These are phyloP conservation scores for Pezicula radicicola DNA, from an alignment of 2,329 filamentous ascomycete species.

Conservation along the genomic window DNA sequence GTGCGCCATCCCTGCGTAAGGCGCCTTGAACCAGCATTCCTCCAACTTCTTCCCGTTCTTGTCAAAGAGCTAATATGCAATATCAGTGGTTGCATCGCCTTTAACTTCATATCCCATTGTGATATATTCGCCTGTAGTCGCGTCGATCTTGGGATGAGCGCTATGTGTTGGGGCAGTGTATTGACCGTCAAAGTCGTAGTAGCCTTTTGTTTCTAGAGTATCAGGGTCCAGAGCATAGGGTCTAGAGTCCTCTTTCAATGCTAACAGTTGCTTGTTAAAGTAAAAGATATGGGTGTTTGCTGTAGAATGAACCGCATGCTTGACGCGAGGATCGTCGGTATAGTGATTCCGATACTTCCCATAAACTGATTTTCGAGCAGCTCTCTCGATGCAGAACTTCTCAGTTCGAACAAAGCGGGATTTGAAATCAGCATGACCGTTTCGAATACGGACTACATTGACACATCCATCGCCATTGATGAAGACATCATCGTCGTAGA, in stretches of 20 bases:
- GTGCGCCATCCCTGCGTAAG: conserved; percentile 48
- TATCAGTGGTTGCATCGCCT: conserved; percentile 37
- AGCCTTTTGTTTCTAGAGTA: conserved; percentile 41
- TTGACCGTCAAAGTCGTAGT: conserved; percentile 47
- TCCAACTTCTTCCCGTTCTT: conserved; percentile 38
- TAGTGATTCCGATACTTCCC: conserved; percentile 26
- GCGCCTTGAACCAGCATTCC: conserved; percentile 43
- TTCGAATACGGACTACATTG: conserved; percentile 36
- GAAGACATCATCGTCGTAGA: conserved; percentile 45
- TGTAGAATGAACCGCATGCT: conserved; percentile 50
- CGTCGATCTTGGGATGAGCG: conserved; percentile 48
- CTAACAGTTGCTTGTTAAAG: conserved; percentile 50
- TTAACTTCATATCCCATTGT: conserved; percentile 46
- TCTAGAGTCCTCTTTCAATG: conserved; percentile 48
- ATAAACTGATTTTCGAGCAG: conserved; percentile 22
- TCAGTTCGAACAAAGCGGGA: conserved; percentile 41
- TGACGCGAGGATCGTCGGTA: conserved; percentile 51
- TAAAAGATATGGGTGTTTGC: conserved; percentile 58
- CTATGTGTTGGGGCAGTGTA: conserved; percentile 42
- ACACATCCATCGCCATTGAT: conserved; percentile 34
- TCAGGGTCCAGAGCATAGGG: conserved; percentile 43
- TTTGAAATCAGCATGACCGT: conserved; percentile 39
- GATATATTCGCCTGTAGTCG: conserved; percentile 45
- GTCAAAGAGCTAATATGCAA: conserved; percentile 42
- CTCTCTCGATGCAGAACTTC: conserved; percentile 28